Base-by-base conservation (phyloP, 306 rosid species). In the Rosa lucieae region DNA sequence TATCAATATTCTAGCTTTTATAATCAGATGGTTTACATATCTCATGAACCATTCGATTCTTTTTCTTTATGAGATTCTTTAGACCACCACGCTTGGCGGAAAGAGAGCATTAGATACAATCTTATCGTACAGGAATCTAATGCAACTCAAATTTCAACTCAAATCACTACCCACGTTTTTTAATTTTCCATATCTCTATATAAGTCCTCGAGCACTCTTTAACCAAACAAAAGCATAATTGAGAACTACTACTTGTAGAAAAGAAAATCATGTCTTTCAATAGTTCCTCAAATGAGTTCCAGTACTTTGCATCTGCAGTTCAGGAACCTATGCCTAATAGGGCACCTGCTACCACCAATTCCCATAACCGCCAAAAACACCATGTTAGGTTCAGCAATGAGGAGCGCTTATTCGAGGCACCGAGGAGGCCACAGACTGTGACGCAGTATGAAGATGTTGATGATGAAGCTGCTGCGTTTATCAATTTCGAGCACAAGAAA, bases 401-500 rank as follows among this genome's bases (percentile, higher is more conserved):
- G 69, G 86, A 83, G 37, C 73, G 59, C 2, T 46, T 23, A 43
- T 23, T 42, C 2, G 76, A 18, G 55, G 21, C 70, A 8, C 78
- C 74, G 2, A 44, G 80, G 70, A 26, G 56, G 71, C 11, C 44
- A 29, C 21, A 9, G 9, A 18, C 1, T 14, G 56, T 67, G 67
- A 12, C 67, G 12, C 77, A 51, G 59, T 3, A 68, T 46, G 42
- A 78, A 48, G 77, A 74, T 35, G 87, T 94, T 6, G 80, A 94
- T 42, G 67, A 84, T 52, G 97, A 87, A 76, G 97, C 96, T 20
- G 97, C 74, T 0, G 88, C 84, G 3, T 92, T 95, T 67, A 87
- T 92, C 52, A 79, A 74, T 75, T n/a, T 49, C 1, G 92, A 89
- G 86, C 94, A 95, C 47, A 77, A 58, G 66, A 88, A 85, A 71